Base-by-base conservation (phyloP, 2,329 filamentous ascomycete species). In the Pseudofabraea citricarpa region DNA sequence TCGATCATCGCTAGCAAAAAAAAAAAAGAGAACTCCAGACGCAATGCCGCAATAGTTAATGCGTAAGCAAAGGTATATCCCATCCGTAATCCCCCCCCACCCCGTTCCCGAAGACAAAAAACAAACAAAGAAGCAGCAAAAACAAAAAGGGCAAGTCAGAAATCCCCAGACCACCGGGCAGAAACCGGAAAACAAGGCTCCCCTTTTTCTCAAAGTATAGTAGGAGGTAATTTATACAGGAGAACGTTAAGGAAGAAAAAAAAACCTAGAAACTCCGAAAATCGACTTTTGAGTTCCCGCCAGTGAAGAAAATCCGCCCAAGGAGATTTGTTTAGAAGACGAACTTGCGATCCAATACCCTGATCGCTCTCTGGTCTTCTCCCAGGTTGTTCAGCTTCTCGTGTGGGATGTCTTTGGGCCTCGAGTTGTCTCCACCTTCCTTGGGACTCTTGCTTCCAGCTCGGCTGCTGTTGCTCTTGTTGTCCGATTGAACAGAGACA, bases 281-380 rank as follows among this genome's bases (percentile, higher is more conserved):
- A 18, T 19, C 10, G 23, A 20, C 19, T 37, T 7, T n/a, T 10
- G 23, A 37, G 9, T 21, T 23, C 23, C 23, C 19, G 3, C 9
- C 8, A 2, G 16, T 7, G 19, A 22, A 21, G 13, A 7, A n/a
- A 10, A 22, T n/a, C n/a, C 35, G 35, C 13, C 23, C 19, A 8
- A 32, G 19, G 29, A 21, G n/a, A 10, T 22, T 13, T 22, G 21
- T 44, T 51, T 56, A 62, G 43, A 56, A 54, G 46, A 61, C 68
- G 53, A 78, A 77, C 54, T 76, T 77, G 50, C 73, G 69, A 61
- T 88, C 79, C 39, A 88, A 66, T 58, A 85, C 80, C 50, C 79
- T 73, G 36, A 87, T 62, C 2, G 81, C 82, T 51, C 81, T 71
- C 48, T 74, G 74, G 52, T 87, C 84, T 59, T 87, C 83, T 15